Base-by-base conservation (phyloP, 2,329 filamentous ascomycete genomes). In the Fusarium odoratissimum region DNA sequence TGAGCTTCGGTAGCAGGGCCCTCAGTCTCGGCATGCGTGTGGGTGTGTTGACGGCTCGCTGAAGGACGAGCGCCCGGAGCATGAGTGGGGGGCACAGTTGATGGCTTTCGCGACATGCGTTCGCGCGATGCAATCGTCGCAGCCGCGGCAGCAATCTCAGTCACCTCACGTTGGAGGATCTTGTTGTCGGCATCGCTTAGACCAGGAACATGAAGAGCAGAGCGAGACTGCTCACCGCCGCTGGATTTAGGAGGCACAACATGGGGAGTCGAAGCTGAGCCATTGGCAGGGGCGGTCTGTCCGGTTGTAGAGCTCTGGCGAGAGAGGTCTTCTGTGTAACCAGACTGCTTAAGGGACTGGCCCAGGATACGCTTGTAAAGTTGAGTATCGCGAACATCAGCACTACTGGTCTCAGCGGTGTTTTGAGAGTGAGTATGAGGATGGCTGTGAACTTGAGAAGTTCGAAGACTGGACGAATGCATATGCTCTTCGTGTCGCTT, bases 321-420 rank as follows among this genome's bases (percentile, higher is more conserved):
- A 49, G 80, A 79, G 38, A 82, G 81, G 23, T 86, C 82, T 33
- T 87, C 86, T n/a, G 84, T 83, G 46, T 97, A 83, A 2, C 95
- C 95, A 67, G 93, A 91, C 77, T 97, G 93, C 78, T 92, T 94
- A 73, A 98, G 83, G 8, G 95, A 97, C 82, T 98, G 95, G 8
- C 94, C 95, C 9, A 98, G 86, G 70, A 98, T 97, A 63, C 95
- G 92, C 82, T 96, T 97, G 84, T 98, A 98, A 31, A 98, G 85
- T 74, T 95, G 91, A 44, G 94, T 94, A 63, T 97, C 94, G 49
- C 95, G 91, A 71, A 98, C 93, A 71, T 97, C 93, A 25, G 87
- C 84, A 60, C 86, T 86, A 42, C 86, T 85, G 12, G 85, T 82
- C 45, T 90, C 86, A 2, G 70, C 75, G 9, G 65, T 67, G 30